Evolutionary conservation across 202 grass and related monocot genomes (phyloP).

Genomic region (Setaria viridis): DNA sequence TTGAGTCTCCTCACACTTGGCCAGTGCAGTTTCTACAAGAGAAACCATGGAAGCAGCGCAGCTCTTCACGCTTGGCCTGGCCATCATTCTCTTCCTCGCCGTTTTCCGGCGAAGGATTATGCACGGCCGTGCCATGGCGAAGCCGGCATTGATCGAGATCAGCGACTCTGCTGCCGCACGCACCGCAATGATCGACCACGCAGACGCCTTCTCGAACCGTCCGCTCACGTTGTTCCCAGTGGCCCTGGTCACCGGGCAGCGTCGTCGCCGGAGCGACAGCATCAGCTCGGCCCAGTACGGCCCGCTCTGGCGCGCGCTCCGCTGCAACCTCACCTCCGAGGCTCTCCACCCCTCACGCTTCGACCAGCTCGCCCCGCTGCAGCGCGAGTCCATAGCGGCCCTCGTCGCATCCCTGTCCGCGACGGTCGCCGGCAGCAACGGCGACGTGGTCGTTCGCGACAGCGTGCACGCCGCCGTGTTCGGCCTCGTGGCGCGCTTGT

Average conservation of each 20-base stretch:
- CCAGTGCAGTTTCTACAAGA: background rate
- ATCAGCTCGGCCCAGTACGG: background rate
- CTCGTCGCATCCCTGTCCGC: background rate
- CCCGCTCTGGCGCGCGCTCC: background rate
- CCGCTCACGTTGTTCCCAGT: background rate
- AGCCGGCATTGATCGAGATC: background rate
- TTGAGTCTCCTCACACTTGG: too few relatives aligned
- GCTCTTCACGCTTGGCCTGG: background rate
- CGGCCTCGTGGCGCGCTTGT: constrained; percentile 27
- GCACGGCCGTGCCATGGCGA: background rate
- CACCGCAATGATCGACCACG: background rate
- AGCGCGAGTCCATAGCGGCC: background rate
- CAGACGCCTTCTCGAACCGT: background rate
- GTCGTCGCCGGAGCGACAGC: background rate
- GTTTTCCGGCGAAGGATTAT: background rate
- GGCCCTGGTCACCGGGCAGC: background rate
- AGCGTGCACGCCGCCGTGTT: constrained; percentile 44
- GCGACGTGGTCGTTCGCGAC: constrained; percentile 28
- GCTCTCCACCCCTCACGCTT: background rate
- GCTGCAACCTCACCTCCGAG: background rate
- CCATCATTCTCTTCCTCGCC: background rate
- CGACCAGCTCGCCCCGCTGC: background rate
- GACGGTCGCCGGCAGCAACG: background rate
- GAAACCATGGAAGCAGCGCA: background rate
- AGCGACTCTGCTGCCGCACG: background rate